Base-by-base conservation (phyloP, 2,329 filamentous ascomycete species). In the Akanthomyces dipterigenus region DNA sequence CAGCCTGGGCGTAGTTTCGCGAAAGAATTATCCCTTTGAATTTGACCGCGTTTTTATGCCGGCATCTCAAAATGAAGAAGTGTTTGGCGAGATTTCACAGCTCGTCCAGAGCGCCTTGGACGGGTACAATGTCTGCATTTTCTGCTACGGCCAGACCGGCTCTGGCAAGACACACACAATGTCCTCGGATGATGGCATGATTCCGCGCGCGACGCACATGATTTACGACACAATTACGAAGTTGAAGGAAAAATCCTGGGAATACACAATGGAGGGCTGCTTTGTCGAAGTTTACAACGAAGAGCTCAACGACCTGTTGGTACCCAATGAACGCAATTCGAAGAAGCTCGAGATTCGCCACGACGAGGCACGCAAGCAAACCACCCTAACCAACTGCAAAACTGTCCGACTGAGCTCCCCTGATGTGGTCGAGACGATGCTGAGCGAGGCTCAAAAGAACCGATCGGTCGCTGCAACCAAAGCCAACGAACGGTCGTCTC, bases 261-360 rank as follows among this genome's bases (percentile, higher is more conserved):
- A 82, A 45, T 99, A 99, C 75, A 89, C 83, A 0, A 96, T 99
- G 86, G 90, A 96, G 71, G 95, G 95, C 7, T 93, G 88, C 61
- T 99, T 99, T 70, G 87, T 98, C 16, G 95, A 99, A 71, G 95
- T 99, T 6, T 99, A 99, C 83, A 98, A 99, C 65, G 95, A 99
- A 72, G 95, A 96, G 64, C 82, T 99, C 65, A 92, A 97, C 71
- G 95, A 99, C 72, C 77, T 99, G 16, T 83, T 99, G 14, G 77
- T 78, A 0, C 75, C 80, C 1, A 72, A 72, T 49, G 74, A 78
- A 3, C 84, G 88, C 0, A 87, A 88, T 60, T 83, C 67, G 2
- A 91, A 89, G 76, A 96, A 91, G 76, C 88, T 93, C 55, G 91
- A 96, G 68, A 93, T 97, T 62, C 86, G 90, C 2, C 95, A 98